Conservation (phyloP, 805 yeast species). For the Maudiozyma barnettii region DNA sequence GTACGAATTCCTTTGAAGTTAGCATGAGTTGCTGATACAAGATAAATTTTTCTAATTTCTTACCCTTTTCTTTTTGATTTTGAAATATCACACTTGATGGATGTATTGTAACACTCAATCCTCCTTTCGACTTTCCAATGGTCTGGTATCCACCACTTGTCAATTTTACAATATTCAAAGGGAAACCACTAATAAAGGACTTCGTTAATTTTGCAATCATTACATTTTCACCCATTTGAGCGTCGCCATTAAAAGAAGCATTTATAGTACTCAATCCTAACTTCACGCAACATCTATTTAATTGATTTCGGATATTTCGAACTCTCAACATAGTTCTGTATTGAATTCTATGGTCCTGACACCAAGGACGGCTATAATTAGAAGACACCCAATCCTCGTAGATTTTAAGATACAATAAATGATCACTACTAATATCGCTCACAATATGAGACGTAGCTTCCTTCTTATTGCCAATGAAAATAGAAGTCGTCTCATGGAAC, state of each 20-base stretch:
- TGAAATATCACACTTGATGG: conserved; percentile 69
- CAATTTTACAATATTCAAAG: conserved; percentile 24
- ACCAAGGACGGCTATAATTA: conserved; percentile 70
- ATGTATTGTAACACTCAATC: conserved; percentile 69
- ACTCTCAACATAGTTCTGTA: conserved; percentile 62
- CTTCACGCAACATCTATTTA: conserved; percentile 46
- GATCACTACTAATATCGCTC: conserved; percentile 59
- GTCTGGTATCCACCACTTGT: conserved; percentile 25
- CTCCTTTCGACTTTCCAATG: conserved; percentile 36
- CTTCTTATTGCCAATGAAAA: conserved; percentile 19
- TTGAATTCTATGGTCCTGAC: conserved; percentile 74
- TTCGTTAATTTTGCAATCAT: conserved; percentile 5
- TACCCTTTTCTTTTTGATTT: conserved; percentile 29
- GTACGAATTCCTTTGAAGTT: conserved; percentile 83
- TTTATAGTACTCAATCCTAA: conserved; percentile 20
- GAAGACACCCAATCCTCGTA: conserved; percentile 68
- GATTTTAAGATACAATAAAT: conserved; percentile 60
- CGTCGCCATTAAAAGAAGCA: conserved; percentile 2
- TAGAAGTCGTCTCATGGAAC: conserved; percentile 66
- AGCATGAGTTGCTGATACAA: conserved; percentile 76
- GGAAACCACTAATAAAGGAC: conserved; percentile 28
- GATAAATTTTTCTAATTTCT: conserved; percentile 66
- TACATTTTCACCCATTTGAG: not conserved
- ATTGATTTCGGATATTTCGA: conserved; percentile 60
- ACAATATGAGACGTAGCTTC: conserved; percentile 29